Evolutionary conservation across 164 flowering plant species (phyloP), one percentile per base, ranked within the genome.

Genomic region (Annona cherimola): DNA sequence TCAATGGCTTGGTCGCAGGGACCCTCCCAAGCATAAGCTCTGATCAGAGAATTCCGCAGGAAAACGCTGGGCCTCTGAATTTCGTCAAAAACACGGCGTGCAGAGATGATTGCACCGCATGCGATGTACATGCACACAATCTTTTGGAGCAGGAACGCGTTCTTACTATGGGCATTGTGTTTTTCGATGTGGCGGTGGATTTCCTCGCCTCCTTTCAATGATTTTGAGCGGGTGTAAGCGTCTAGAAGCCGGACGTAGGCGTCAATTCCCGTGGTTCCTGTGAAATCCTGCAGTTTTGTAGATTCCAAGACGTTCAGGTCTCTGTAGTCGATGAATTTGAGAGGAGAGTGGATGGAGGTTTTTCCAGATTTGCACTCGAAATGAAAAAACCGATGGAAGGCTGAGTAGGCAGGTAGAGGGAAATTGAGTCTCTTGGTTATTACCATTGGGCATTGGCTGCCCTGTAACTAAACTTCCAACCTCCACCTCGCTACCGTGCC

Each of bases 1-100:
- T 77, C 74, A 46, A 90, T 71, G 40, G 90, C 85, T 64, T 42
- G 54, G 1, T 81, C 76, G 54, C 78, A 79, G 57, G 85, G 90
- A 68, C 90, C 91, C 54, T 82, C 79, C 89, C 90, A 88, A 12
- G 92, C 91, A 76, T 88, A 90, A 8, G 79, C 86, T 75, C 95
- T 80, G 63, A 90, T 87, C 83, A 90, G 66, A 42, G 79, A 76
- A 74, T 90, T 84, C 86, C 91, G 86, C 8, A 85, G 45, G 41
- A 81, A 64, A 66, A 81, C 74, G 78, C 76, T 79, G 65, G 82
- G 81, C 43, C 61, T 59, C 5, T 84, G 80, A 73, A 84, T 86
- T 80, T 69, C 50, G 61, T 86, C 81, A 71, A 90, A 89, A 68
- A 87, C 79, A 5, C 44, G 75, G 75, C 84, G 86, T 8, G 90